Evolutionary conservation across 2,329 filamentous ascomycete genomes (phyloP), one percentile per base, ranked within the genome.

Genomic region (Biscogniauxia mediterranea): DNA sequence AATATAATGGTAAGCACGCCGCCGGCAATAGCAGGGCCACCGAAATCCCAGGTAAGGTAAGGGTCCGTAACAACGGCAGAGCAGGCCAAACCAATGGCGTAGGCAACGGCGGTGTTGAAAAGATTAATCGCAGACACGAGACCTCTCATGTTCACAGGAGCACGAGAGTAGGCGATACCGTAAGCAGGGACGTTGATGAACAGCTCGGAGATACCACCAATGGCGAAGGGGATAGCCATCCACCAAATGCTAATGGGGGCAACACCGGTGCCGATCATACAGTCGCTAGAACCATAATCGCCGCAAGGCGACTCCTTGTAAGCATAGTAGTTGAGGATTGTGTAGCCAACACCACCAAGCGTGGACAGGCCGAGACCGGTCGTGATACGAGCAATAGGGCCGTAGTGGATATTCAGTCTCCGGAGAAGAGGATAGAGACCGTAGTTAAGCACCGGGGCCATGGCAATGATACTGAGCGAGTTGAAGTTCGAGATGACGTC

Each of bases 231-330:
- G 6, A 86, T 75, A 1, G 81, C 83, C 68, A 88, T 79, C 73
- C 81, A 87, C 76, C 88, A 85, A 53, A 83, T 80, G 51, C 78
- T 82, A 59, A 85, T 80, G 54, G 70, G 66, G 0, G 78, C 77
- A 9, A 79, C 77, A 50, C 76, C 74, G 1, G 61, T 66, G 26
- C 75, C 77, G 38, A 74, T 60, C 1, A 25, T 56, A 67, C 75
- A 78, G 64, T 78, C 66, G 60, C 59, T 73, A 5, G 77, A 78
- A 42, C 77, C 79, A 64, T 71, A 74, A 50, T 78, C 61, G 28
- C 78, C 78, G 65, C 78, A 80, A 4, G 78, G 78, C 2, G 77
- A 79, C 65, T 72, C 15, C 66, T 78, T 63, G 70, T 80, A 80
- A 17, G 76, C 77, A 61, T 76, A 79, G 68, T 75, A 75, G 68